Evolutionary conservation across 2,329 filamentous ascomycete species (phyloP), one percentile per base, ranked within the genome.

Genomic region (Cladophialophora immunda): DNA sequence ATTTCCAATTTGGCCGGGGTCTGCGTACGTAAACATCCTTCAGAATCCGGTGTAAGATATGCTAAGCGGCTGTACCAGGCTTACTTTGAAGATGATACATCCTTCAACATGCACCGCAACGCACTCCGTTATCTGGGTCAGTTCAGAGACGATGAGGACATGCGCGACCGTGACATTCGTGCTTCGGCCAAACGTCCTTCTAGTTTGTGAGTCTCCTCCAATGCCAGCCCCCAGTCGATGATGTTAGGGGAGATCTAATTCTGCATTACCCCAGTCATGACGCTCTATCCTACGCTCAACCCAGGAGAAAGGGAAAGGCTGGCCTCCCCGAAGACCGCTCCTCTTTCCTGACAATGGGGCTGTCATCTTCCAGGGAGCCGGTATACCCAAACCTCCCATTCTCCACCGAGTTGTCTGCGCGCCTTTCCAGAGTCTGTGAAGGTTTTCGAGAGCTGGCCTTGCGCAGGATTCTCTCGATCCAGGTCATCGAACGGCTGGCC

Each of bases 341-440:
- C 41, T 41, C 38, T 19, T 41, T 8, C 3, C 17, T 41, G 38
- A n/a, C 38, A 4, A 11, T 17, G 11, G 38, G 38, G 2, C 15
- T n/a, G 17, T 32, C 52, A n/a, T 11, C n/a, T 34, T 3, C 27
- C 1, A 52, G 5, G 15, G 58, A 52, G 38, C 58, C 38, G 27
- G 29, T 86, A 86, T 72, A 79, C 79, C 69, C 67, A 57, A 58
- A 15, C 3, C 62, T 68, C 50, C 69, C 69, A 4, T 69, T 69
- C 36, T 50, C 67, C 15, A 55, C 65, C 19, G 65, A 66, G 15
- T 17, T 69, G 6, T 71, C 64, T 38, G 58, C 22, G 15, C 47
- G 58, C 32, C 55, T 71, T 52, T 55, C 67, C 53, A 50, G 60
- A 15, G 27, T 71, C 25, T 68, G 65, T 13, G 54, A 62, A 56